Conservation (phyloP, 176 grass and related monocot genomes). For the Guadua angustifolia region DNA sequence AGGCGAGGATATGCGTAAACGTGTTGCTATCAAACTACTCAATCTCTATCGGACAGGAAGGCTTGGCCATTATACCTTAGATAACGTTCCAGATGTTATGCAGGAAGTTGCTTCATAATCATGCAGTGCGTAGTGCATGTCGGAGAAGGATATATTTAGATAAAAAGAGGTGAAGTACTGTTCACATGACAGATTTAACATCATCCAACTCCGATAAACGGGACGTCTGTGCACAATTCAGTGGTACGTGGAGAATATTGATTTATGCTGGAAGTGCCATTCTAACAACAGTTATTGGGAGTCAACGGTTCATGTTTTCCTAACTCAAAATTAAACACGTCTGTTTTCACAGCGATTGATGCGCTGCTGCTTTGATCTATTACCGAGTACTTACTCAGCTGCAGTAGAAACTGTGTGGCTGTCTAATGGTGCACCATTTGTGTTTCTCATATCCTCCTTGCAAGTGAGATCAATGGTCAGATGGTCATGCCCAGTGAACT, state of each 20-base stretch:
- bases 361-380: not conserved
- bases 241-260: not conserved
- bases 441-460: constrained; percentile 49
- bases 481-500: constrained; percentile 55
- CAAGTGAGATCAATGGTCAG: constrained; percentile 53
- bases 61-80: constrained; percentile 72
- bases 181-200: not conserved
- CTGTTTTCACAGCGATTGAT: not conserved
- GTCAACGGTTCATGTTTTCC: constrained; percentile 11
- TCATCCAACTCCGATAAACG: not conserved
- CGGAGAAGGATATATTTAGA: constrained; percentile 19
- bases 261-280: not conserved
- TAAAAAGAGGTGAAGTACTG: constrained; percentile 14
- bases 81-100: constrained; percentile 45
- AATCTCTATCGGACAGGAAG: constrained; percentile 78
- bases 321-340: constrained; percentile 29
- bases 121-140: not conserved
- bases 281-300: constrained; percentile 13
- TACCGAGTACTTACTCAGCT: constrained; percentile 39
- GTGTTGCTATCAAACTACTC: constrained; percentile 58
- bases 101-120: constrained; percentile 37
- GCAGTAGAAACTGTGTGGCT: constrained; percentile 48
- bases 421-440: constrained; percentile 33
- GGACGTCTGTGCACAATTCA: not conserved
- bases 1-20: constrained; percentile 50